Percentiles rank a stretch among this genome's conserved stretches.
These are phyloP conservation scores for Ceratocystis cubensis DNA, from an alignment of 2,329 filamentous ascomycete species.

Conservation along the genomic window DNA sequence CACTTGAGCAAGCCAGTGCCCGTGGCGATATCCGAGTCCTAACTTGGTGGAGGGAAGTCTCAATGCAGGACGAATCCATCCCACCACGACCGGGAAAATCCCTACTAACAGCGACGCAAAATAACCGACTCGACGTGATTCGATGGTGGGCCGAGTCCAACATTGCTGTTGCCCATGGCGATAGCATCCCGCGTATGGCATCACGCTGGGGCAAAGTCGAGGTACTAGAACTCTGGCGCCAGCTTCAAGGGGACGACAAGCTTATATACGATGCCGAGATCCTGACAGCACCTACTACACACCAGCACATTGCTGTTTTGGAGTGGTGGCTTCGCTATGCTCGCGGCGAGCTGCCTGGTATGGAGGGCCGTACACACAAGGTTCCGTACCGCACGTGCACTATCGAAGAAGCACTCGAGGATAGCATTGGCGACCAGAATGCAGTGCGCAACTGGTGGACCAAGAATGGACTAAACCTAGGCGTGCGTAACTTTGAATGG, in stretches of 20 bases:
- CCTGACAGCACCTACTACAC: slow-evolving; percentile 74
- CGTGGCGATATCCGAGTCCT: slow-evolving; percentile 76
- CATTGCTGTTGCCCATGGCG: slow-evolving; percentile 66
- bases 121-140: slow-evolving; percentile 63
- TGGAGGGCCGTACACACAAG: slow-evolving; percentile 45
- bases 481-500: slow-evolving; percentile 76
- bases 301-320: slow-evolving; percentile 69
- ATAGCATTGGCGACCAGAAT: slow-evolving; percentile 63
- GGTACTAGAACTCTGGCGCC: slow-evolving; percentile 71
- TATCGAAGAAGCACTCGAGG: slow-evolving; percentile 87
- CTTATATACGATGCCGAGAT: slow-evolving; percentile 73
- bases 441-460: slow-evolving; percentile 80
- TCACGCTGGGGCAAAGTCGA: slow-evolving; percentile 73
- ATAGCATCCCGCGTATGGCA: slow-evolving; percentile 71
- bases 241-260: slow-evolving; percentile 49
- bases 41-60: slow-evolving; percentile 81
- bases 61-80: slow-evolving; percentile 44
- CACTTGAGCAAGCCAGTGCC: slow-evolving; percentile 75
- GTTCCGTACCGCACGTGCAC: slow-evolving; percentile 93
- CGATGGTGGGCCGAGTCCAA: slow-evolving; percentile 80
- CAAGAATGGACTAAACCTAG: slow-evolving; percentile 66
- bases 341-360: slow-evolving; percentile 41
- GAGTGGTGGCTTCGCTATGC: slow-evolving; percentile 82
- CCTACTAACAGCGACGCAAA: slow-evolving; percentile 70
- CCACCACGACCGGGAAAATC: slow-evolving; percentile 71